These are phyloP conservation scores for Anacardium occidentale DNA, from an alignment of 345 rosid genomes.

Conservation along the genomic window DNA sequence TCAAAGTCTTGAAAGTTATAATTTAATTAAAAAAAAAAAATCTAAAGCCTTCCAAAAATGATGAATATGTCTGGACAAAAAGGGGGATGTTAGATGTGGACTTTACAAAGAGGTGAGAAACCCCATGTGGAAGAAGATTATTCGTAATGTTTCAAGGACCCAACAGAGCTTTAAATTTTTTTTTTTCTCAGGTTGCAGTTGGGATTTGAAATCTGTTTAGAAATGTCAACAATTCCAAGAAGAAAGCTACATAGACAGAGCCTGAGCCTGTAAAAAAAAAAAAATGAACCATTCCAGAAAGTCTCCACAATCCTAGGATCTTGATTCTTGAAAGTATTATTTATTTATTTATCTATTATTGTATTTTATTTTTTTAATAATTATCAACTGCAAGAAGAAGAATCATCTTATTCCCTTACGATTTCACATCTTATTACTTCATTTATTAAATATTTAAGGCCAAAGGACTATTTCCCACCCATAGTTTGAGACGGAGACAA, in stretches of 20 bases:
- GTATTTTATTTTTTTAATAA: too few species aligned
- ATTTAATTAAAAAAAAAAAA: background rate
- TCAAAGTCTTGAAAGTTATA: background rate
- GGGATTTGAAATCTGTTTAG: background rate
- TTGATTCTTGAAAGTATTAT: background rate
- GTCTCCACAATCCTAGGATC: conserved; percentile 17
- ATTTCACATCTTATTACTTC: background rate
- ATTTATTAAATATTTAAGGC: too few species aligned
- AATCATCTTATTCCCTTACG: background rate
- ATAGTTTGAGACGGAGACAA: too few species aligned
- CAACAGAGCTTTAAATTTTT: background rate
- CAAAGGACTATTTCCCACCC: too few species aligned
- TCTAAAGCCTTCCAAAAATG: background rate
- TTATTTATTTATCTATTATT: background rate
- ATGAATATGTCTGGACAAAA: background rate
- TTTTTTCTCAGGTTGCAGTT: background rate
- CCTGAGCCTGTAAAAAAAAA: too few species aligned
- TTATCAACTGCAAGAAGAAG: too few species aligned
- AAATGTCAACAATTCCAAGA: background rate
- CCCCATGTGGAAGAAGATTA: background rate
- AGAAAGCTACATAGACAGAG: background rate
- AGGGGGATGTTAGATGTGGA: background rate
- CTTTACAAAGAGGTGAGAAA: background rate
- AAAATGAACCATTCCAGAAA: background rate
- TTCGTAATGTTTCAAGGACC: background rate